Base-by-base conservation (phyloP, 495 filamentous ascomycete species). In the Aspergillus affinis region DNA sequence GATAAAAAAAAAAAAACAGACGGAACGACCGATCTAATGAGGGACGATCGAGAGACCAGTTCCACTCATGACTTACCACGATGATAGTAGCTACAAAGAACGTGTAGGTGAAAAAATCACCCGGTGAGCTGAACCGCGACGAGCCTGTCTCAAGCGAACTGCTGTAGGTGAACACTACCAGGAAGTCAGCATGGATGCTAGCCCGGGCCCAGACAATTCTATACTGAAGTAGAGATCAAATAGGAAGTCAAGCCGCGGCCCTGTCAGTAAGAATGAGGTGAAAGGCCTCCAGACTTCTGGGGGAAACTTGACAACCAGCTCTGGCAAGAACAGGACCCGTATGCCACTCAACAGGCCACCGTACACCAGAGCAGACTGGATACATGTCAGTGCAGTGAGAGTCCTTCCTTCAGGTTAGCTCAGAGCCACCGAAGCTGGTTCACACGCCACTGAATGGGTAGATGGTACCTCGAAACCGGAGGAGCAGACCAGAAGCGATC, bases 221-320 rank as follows among this genome's bases (percentile, higher is more conserved):
- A 69, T 84, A 92, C 89, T 70, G 68, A 92, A 90, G 75, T 91
- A 94, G 26, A 93, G 87, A 74, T 97, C 91, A 68, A 95, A 78
- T 41, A 96, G 59, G 51, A 96, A 88, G 49, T 70, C 72, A 54
- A 93, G 65, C 32, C 82, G 59, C 17, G 80, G 75, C 30, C 84
- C 80, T 13, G 88, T 92, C 57, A 96, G 70, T 44, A 93, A 72
- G 75, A 95, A 96, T 46, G 82, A 76, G 12, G 90, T 88, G 41
- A 86, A 72, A 2, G 92, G 66, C 32, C 88, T 80, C 86, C 87
- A 91, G 66, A 88, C 48, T 59, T 90, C 75, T 51, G 92, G 92
- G 29, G 85, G 82, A 50, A 90, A 68, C 59, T 78, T 81, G 69
- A 88, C 82, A 17, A 93, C 67, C 58, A 69, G 67, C 55, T 76